These are phyloP conservation scores for Boletus smithii DNA, from an alignment of 1,284 basidiomycete genomes.

Conservation along the genomic window DNA sequence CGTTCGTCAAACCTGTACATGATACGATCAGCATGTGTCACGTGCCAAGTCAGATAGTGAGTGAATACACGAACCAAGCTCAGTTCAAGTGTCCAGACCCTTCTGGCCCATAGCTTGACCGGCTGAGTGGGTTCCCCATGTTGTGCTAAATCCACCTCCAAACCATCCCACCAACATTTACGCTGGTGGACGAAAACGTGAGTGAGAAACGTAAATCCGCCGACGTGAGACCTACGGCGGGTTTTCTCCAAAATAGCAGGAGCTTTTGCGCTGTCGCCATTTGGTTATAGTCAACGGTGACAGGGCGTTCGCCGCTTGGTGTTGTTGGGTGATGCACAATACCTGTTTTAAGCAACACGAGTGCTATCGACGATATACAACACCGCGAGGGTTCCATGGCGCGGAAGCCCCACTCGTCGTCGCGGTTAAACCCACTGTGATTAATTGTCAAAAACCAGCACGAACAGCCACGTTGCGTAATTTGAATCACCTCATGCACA, in stretches of 20 bases:
- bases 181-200: slow-evolving; percentile 48
- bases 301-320: slow-evolving; percentile 56
- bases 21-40: slow-evolving; percentile 2
- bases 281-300: slow-evolving; percentile 84
- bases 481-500: slow-evolving; percentile 87
- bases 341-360: slow-evolving; percentile 96
- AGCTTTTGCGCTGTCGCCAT: slow-evolving; percentile 98
- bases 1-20: slow-evolving; percentile 20
- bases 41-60: background rate
- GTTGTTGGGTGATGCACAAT: slow-evolving; percentile 69
- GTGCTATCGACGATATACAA: slow-evolving; percentile 96
- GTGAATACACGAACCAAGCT: slow-evolving; percentile 69
- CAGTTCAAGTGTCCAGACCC: slow-evolving; percentile 98
- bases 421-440: slow-evolving; percentile 87
- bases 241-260: slow-evolving; percentile 97
- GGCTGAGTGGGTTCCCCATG: slow-evolving; percentile 49
- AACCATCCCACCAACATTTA: slow-evolving; percentile 99
- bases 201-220: background rate
- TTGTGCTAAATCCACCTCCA: slow-evolving; percentile 80
- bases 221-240: slow-evolving; percentile 69
- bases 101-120: slow-evolving; percentile 91
- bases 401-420: slow-evolving; percentile 97
- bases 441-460: slow-evolving; percentile 24
- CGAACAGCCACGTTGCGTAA: background rate
- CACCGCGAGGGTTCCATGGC: slow-evolving; percentile 93